A percentile compares a stretch with the other conserved stretches of the same genome.
Evolutionary conservation across 768 basidiomycete genomes (phyloP).

Genomic region (Rhodotorula toruloides): DNA sequence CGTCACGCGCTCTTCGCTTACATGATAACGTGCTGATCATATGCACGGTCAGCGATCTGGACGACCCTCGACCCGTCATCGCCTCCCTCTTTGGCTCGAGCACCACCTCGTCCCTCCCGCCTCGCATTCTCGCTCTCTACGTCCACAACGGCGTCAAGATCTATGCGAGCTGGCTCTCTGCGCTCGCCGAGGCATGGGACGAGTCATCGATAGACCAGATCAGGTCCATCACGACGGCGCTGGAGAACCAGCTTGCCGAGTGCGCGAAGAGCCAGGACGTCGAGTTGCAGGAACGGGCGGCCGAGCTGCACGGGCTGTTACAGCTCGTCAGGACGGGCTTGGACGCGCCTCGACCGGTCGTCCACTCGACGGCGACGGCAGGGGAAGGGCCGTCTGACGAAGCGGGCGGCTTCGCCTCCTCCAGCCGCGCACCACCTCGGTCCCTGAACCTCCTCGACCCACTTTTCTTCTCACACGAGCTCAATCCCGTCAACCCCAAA

Average conservation of each 20-base stretch:
- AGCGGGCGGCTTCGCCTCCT: slow-evolving; percentile 21
- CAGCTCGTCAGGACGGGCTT: slow-evolving; percentile 44
- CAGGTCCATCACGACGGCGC: slow-evolving; percentile 59
- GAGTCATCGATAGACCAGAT: slow-evolving; percentile 64
- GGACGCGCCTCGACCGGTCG: slow-evolving; percentile 23
- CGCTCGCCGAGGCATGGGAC: slow-evolving; percentile 71
- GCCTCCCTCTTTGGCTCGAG: slow-evolving; percentile 59
- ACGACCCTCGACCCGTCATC: slow-evolving; percentile 68
- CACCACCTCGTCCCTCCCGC: slow-evolving; percentile 54
- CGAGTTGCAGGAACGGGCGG: slow-evolving; percentile 86
- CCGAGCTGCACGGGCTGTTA: slow-evolving; percentile 42
- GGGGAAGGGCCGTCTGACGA: background rate
- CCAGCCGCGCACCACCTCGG: slow-evolving; percentile 59
- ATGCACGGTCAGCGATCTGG: slow-evolving; percentile 58
- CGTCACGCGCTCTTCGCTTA: background rate
- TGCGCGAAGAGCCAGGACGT: slow-evolving; percentile 64
- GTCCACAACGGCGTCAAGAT: slow-evolving; percentile 78
- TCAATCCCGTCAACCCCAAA: slow-evolving; percentile 71
- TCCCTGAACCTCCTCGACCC: slow-evolving; percentile 79
- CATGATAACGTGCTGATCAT: background rate
- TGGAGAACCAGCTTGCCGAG: slow-evolving; percentile 57
- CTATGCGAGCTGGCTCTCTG: slow-evolving; percentile 76
- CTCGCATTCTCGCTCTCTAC: slow-evolving; percentile 69
- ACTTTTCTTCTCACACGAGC: slow-evolving; percentile 67
- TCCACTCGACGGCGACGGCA: background rate